These are phyloP conservation scores for Geotrichum australiense DNA, from an alignment of 1,139 yeast species.

Conservation along the genomic window DNA sequence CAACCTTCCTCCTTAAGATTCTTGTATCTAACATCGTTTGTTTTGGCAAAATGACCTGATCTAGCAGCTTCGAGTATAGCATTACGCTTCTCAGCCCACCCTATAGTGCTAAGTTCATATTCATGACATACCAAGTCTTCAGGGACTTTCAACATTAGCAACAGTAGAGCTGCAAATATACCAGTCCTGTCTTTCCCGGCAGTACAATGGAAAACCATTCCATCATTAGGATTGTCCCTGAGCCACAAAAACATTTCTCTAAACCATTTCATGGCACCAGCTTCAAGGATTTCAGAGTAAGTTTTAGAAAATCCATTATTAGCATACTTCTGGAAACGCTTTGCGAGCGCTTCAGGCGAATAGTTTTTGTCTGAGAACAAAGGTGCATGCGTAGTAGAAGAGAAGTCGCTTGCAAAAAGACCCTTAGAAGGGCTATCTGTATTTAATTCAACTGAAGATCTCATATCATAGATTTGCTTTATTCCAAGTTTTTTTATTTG, in stretches of 20 bases:
- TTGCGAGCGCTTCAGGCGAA: constrained; percentile 60
- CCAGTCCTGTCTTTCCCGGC: constrained; percentile 91
- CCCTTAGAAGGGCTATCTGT: constrained; percentile 18
- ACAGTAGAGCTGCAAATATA: constrained; percentile 57
- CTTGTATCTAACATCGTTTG: background rate
- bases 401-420: constrained; percentile 35
- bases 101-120: constrained; percentile 65
- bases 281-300: constrained; percentile 50
- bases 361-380: constrained; percentile 51
- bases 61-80: constrained; percentile 20
- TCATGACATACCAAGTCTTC: constrained; percentile 60
- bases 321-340: constrained; percentile 50
- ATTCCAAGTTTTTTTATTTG: constrained; percentile 38
- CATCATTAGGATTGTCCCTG: constrained; percentile 45
- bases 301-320: constrained; percentile 60
- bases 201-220: constrained; percentile 66
- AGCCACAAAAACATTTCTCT: constrained; percentile 46
- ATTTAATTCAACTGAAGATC: constrained; percentile 62
- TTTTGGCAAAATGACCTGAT: constrained; percentile 3
- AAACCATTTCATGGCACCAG: constrained; percentile 34
- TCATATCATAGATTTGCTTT: constrained; percentile 56
- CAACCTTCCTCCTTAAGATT: constrained; percentile 38
- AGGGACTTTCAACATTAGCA: constrained; percentile 60
- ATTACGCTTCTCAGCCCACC: constrained; percentile 29
- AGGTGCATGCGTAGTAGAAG: constrained; percentile 53